Conservation (phyloP, 106 monocot genomes). For the Alisma plantagoaquatica region DNA sequence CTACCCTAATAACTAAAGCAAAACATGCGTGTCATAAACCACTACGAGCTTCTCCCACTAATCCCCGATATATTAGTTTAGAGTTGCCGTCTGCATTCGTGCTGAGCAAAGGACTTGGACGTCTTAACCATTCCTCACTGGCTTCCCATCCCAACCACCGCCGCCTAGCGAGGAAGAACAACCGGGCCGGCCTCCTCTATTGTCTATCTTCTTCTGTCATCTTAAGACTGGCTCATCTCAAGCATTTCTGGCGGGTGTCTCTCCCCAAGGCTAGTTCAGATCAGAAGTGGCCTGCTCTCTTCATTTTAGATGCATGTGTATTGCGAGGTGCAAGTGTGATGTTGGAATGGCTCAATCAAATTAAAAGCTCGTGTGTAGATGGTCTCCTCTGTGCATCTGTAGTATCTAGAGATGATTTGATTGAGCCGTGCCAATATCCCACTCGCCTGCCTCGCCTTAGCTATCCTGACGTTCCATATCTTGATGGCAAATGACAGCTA, state of each 20-base stretch:
- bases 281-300: no score
- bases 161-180: no score
- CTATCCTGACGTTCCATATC: no score
- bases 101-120: constrained; percentile 16
- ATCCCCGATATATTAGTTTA: constrained; percentile 3
- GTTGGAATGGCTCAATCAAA: constrained; percentile 37
- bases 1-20: no score
- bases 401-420: constrained; percentile 13
- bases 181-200: neutral
- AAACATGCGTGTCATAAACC: neutral
- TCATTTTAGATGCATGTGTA: neutral
- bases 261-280: no score
- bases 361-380: neutral
- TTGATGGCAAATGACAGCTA: no score
- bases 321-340: constrained; percentile 17
- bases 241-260: no score
- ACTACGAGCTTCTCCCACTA: neutral
- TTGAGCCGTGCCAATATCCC: constrained; percentile 65
- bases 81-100: no score
- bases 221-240: neutral
- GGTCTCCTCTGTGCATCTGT: no score
- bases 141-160: neutral
- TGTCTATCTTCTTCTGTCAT: neutral
- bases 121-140: constrained; percentile 10
- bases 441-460: no score